Evolutionary conservation across 2,329 filamentous ascomycete species (phyloP).

Genomic region (Xylaria sp.): DNA sequence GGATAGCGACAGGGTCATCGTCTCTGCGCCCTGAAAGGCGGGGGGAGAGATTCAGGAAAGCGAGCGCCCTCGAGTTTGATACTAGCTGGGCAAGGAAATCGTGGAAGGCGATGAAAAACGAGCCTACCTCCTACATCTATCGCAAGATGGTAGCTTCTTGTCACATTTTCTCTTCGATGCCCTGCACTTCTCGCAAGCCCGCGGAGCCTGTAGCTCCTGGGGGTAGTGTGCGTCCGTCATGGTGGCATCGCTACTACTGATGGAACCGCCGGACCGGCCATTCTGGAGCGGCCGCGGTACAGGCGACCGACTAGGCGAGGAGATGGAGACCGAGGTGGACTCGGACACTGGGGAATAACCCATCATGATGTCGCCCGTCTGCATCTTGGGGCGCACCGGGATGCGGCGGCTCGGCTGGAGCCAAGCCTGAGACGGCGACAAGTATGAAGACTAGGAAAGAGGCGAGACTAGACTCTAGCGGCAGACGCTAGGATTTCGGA

Average conservation of each 20-base stretch:
- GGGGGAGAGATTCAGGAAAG: not conserved
- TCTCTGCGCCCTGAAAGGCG: not conserved
- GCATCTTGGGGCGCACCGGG: slow-evolving; percentile 25
- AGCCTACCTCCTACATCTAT: slow-evolving; percentile 48
- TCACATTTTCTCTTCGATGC: slow-evolving; percentile 50
- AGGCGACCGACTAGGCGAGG: slow-evolving; percentile 43
- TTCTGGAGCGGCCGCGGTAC: slow-evolving; percentile 37
- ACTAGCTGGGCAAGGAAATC: not conserved
- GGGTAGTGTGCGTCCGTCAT: slow-evolving; percentile 27
- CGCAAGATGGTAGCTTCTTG: slow-evolving; percentile 49
- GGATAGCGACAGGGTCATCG: not conserved
- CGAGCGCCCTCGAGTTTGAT: slow-evolving; percentile 1
- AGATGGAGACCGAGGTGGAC: slow-evolving; percentile 39
- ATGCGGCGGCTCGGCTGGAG: not conserved
- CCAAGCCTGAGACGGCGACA: slow-evolving; percentile 9
- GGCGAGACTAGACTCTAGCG: slow-evolving; percentile 2
- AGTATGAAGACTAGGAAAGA: not conserved
- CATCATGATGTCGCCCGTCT: slow-evolving; percentile 31
- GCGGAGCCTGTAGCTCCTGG: slow-evolving; percentile 40
- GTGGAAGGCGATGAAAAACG: not conserved
- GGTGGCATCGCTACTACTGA: slow-evolving; percentile 28
- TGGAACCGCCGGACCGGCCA: slow-evolving; percentile 26
- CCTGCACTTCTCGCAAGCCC: slow-evolving; percentile 51
- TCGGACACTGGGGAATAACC: slow-evolving; percentile 43
- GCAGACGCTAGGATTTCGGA: slow-evolving; percentile 4